phyloP scores from a whole-genome alignment of 768 basidiomycete species.

The Boletus vermiculosoides region DNA sequence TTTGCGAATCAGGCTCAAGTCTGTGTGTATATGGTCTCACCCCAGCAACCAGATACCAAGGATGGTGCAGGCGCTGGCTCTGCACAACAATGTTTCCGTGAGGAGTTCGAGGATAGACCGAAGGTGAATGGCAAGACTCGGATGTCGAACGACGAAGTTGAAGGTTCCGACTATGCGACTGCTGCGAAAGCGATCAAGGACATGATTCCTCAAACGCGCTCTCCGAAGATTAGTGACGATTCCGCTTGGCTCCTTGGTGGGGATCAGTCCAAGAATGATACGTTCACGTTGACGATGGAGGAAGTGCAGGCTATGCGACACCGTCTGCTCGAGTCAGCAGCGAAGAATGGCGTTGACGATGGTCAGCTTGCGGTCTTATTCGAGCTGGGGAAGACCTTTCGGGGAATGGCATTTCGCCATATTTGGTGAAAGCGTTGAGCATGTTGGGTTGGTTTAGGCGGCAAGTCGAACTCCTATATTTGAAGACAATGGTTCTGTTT shows the following conservation, averaged over 20 bases:
- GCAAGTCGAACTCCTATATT: not conserved
- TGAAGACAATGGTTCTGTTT: not conserved
- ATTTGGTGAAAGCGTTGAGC: slow-evolving; percentile 19
- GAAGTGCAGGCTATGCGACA: slow-evolving; percentile 18
- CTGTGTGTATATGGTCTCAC: slow-evolving; percentile 19
- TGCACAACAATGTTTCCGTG: not conserved
- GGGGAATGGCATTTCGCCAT: slow-evolving; percentile 24
- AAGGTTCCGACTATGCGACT: not conserved
- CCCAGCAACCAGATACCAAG: slow-evolving; percentile 1
- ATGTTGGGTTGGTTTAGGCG: not conserved
- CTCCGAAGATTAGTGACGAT: not conserved
- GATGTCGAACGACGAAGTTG: not conserved
- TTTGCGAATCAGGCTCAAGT: slow-evolving; percentile 26
- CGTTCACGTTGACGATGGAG: slow-evolving; percentile 18
- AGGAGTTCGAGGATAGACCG: not conserved
- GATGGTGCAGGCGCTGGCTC: not conserved
- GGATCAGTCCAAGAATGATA: slow-evolving; percentile 3
- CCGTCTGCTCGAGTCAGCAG: slow-evolving; percentile 7
- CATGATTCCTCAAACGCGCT: not conserved
- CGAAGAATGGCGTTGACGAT: slow-evolving; percentile 1
- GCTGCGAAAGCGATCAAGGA: not conserved
- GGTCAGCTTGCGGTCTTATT: slow-evolving; percentile 20
- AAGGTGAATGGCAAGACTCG: not conserved
- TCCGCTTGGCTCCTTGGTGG: not conserved
- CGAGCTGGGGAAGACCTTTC: slow-evolving; percentile 20